Evolutionary conservation across 2,329 filamentous ascomycete species (phyloP).

Genomic region (Neopestalotiopsis sp.): DNA sequence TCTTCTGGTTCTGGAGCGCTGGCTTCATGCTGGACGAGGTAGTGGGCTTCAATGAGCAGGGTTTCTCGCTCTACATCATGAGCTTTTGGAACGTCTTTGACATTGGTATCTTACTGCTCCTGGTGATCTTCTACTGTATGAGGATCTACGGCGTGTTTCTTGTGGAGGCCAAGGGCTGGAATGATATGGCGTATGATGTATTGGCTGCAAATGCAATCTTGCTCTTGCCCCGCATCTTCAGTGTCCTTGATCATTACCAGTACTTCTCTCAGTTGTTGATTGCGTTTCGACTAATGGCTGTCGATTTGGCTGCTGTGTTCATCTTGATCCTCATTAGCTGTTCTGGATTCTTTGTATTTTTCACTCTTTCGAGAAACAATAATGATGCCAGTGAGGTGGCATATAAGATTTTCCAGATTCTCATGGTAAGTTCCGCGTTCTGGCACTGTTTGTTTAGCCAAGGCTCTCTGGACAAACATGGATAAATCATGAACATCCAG

Average conservation of each 20-base stretch:
- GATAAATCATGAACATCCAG: neutral
- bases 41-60: constrained; percentile 95
- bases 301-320: constrained; percentile 85
- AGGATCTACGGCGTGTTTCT: constrained; percentile 87
- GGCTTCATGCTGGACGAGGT: constrained; percentile 97
- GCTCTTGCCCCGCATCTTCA: constrained; percentile 89
- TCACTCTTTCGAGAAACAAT: constrained; percentile 78
- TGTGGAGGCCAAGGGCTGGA: constrained; percentile 75
- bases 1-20: constrained; percentile 98
- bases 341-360: constrained; percentile 95
- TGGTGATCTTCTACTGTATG: constrained; percentile 89
- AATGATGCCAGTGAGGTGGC: constrained; percentile 77
- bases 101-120: constrained; percentile 82
- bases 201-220: constrained; percentile 89
- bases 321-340: constrained; percentile 85
- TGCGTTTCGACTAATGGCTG: constrained; percentile 91
- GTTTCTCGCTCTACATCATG: constrained; percentile 95
- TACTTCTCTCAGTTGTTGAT: constrained; percentile 96
- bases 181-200: constrained; percentile 91
- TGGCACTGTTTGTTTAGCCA: neutral
- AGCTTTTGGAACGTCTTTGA: constrained; percentile 98
- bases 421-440: constrained; percentile 62
- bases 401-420: constrained; percentile 89
- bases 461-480: neutral
- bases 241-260: constrained; percentile 90